phyloP scores from a whole-genome alignment of 441 rosid genomes.

The Pelargonium citronellum region DNA sequence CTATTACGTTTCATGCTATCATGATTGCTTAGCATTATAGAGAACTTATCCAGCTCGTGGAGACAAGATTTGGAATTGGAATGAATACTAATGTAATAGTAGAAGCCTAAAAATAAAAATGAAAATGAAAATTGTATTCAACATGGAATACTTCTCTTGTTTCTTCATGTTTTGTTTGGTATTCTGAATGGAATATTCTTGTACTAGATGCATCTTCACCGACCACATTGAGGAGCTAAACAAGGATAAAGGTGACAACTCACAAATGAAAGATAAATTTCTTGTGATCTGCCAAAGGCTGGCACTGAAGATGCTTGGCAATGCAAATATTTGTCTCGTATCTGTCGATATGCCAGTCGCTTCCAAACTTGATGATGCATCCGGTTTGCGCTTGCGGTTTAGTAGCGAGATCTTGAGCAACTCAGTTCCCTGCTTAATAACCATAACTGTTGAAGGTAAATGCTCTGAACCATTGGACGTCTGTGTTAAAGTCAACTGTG shows the following conservation, averaged over 20 bases:
- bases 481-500: constrained; percentile 67
- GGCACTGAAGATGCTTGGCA: constrained; percentile 69
- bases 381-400: constrained; percentile 70
- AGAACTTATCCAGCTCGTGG: too few species aligned
- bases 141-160: background rate
- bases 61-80: too few species aligned
- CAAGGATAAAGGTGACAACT: constrained; percentile 37
- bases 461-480: constrained; percentile 58
- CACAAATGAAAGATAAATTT: constrained; percentile 50
- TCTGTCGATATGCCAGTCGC: constrained; percentile 75
- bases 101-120: too few species aligned
- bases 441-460: constrained; percentile 75
- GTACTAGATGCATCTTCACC: constrained; percentile 55
- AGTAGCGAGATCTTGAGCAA: constrained; percentile 78
- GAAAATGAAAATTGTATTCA: too few species aligned
- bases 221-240: constrained; percentile 55
- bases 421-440: constrained; percentile 66
- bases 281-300: constrained; percentile 61
- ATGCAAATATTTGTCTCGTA: constrained; percentile 68
- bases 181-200: constrained; percentile 16
- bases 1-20: too few species aligned
- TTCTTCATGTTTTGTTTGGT: background rate
- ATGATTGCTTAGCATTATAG: too few species aligned
- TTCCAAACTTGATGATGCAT: constrained; percentile 67
- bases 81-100: too few species aligned